These are phyloP conservation scores for Leishmania mexicana DNA, from an alignment of 208 protist genomes.

Conservation along the genomic window DNA sequence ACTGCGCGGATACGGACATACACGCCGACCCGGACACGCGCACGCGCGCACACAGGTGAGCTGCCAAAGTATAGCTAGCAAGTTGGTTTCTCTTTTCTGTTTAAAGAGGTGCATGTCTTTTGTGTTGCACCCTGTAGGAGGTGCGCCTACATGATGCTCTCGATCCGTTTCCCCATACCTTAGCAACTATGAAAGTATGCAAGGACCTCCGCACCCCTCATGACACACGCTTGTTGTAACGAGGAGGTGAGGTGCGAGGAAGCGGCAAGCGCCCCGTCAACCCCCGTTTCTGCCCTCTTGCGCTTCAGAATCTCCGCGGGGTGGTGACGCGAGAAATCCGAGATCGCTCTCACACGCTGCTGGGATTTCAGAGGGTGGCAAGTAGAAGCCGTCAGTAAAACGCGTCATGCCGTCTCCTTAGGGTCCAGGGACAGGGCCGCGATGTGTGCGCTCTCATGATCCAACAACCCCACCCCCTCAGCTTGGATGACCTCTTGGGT, in stretches of 20 bases:
- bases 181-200: background rate
- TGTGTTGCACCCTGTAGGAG: background rate
- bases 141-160: background rate
- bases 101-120: background rate
- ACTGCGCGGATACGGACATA: background rate
- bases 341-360: background rate
- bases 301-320: background rate
- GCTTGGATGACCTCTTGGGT: background rate
- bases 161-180: background rate
- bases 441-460: background rate
- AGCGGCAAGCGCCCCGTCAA: background rate
- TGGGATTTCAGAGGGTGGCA: background rate
- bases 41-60: slow-evolving; percentile 8
- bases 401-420: no score
- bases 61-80: background rate
- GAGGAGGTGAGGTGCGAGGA: background rate
- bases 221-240: background rate
- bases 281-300: background rate
- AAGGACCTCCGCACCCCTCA: background rate
- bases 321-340: background rate
- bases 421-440: background rate
- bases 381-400: background rate
- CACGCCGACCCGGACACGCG: background rate
- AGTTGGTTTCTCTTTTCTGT: background rate
- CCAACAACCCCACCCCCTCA: background rate